Evolutionary conservation across 306 rosid species (phyloP), one percentile per base, ranked within the genome.

Genomic region (Astragalus membranaceus): DNA sequence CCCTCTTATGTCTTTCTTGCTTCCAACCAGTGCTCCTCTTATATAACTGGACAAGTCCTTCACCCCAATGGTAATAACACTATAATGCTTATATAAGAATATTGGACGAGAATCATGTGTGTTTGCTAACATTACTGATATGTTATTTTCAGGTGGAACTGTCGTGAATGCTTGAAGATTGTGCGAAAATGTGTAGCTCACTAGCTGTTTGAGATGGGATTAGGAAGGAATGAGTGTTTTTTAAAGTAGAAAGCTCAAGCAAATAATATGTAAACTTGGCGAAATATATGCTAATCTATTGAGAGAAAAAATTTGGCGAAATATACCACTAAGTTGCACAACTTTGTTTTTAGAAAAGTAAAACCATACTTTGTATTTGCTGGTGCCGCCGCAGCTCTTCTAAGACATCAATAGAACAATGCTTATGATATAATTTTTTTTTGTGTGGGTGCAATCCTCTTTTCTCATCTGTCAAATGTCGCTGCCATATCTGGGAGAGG

Each of bases 31-130:
- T 85, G 83, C 58, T 88, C 96, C 55, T 89, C 92, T 51, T 88
- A 86, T 76, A 80, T 85, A 1, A 81, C 87, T 6, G 96, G 98
- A 74, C 96, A 92, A 84, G 88, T 89, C 37, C 84, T 92, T 15
- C 96, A 89, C 75, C 96, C 93, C 20, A 92, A 92, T 17, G 95
- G 96, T 88, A 20, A 20, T n/a, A 13, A 6, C 11, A 10, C 9
- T 41, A 1, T 8, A 44, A 44, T 56, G 41, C 56, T 65, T 37
- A 10, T 20, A 0, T 20, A 20, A 16, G 7, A 23, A 3, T 20
- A 3, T 48, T 57, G n/a, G 49, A 30, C 10, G 7, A 69, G 0
- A 33, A 51, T 14, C n/a, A 9, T 10, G 7, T 16, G 6, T 3
- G 5, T n/a, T 46, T 69, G 57, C 44, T 39, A 41, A 41, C 46